Conservation (phyloP, 1,284 basidiomycete species). For the Neolentinus lepideus region DNA sequence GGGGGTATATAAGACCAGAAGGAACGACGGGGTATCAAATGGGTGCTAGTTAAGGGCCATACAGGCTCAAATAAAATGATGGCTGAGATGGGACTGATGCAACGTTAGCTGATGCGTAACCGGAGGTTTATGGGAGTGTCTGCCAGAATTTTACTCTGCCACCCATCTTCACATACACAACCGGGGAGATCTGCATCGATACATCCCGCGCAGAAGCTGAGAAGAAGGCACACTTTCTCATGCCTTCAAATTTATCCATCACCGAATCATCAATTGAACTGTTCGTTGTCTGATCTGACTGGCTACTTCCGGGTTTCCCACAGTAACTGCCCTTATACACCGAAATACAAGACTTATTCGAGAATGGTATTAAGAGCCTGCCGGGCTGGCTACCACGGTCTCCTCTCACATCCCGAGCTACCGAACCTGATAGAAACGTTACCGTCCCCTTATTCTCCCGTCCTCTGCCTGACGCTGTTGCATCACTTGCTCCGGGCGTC, state of each 20-base stretch:
- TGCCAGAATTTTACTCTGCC: neutral
- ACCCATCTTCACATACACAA: neutral
- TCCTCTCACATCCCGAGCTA: neutral
- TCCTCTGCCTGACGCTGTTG: neutral
- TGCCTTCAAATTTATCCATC: neutral
- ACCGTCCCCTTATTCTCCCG: neutral
- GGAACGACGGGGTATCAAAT: neutral
- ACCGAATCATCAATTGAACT: neutral
- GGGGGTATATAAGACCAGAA: neutral
- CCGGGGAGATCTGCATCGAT: neutral
- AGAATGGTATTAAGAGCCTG: neutral
- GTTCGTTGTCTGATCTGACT: neutral
- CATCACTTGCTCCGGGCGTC: neutral
- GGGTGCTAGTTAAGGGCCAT: neutral
- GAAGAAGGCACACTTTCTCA: neutral
- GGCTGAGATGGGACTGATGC: neutral
- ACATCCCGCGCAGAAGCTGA: neutral
- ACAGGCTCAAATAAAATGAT: conserved; percentile 1
- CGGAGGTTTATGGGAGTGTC: neutral
- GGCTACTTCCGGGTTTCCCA: neutral
- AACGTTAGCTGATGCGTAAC: neutral
- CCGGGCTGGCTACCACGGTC: neutral
- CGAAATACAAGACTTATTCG: neutral
- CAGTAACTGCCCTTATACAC: neutral
- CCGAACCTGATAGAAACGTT: neutral